phyloP scores from a whole-genome alignment of 768 basidiomycete species.

The Cyclocybe aegerita region DNA sequence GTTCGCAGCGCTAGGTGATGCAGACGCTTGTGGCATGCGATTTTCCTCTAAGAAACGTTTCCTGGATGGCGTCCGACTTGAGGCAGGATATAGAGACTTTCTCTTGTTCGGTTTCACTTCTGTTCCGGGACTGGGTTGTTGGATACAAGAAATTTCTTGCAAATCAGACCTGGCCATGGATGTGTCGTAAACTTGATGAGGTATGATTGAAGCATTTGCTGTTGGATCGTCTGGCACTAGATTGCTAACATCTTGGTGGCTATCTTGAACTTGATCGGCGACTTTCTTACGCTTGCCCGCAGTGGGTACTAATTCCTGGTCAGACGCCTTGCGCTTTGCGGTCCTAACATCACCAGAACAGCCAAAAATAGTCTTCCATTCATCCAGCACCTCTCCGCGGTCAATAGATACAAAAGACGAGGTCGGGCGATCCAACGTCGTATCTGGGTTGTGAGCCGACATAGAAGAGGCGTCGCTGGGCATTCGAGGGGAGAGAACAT shows the following conservation, averaged over 20 bases:
- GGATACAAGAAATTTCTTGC: not conserved
- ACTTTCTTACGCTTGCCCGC: slow-evolving; percentile 9
- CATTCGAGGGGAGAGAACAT: too few species aligned
- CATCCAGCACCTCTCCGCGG: too few species aligned
- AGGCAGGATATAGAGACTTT: not conserved
- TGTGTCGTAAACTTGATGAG: not conserved
- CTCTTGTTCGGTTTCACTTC: slow-evolving; percentile 6
- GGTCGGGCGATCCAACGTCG: too few species aligned
- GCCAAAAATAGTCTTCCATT: not conserved
- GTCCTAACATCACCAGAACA: slow-evolving; percentile 5
- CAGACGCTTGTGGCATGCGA: slow-evolving; percentile 12
- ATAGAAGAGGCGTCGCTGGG: too few species aligned
- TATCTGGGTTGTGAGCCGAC: too few species aligned
- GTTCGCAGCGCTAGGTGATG: slow-evolving; percentile 5
- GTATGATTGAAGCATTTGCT: not conserved
- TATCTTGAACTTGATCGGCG: slow-evolving; percentile 11
- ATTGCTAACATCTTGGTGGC: not conserved
- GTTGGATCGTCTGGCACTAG: not conserved
- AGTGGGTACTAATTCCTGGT: slow-evolving; percentile 1
- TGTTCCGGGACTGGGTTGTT: not conserved
- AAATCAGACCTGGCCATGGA: not conserved
- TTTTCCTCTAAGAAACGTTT: slow-evolving; percentile 2
- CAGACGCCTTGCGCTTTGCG: slow-evolving; percentile 15
- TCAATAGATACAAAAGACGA: too few species aligned
- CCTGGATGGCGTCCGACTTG: not conserved